These are phyloP conservation scores for Abortiporus biennis DNA, from an alignment of 1,284 basidiomycete species.

Conservation along the genomic window DNA sequence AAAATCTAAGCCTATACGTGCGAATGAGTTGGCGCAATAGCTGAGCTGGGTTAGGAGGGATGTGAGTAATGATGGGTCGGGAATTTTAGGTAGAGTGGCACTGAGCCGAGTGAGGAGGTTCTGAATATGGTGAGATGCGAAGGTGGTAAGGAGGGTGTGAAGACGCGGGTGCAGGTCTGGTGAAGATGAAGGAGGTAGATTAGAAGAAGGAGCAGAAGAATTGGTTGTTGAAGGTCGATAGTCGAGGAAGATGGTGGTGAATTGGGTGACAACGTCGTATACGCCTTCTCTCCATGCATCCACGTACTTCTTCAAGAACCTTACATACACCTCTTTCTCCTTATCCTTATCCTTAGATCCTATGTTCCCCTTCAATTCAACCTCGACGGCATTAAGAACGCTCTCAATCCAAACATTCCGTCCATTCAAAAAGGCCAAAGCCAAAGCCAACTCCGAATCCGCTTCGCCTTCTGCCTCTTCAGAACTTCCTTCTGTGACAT, in stretches of 20 bases:
- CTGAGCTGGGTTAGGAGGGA: slow-evolving; percentile 88
- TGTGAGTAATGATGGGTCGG: slow-evolving; percentile 63
- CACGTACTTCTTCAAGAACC: slow-evolving; percentile 82
- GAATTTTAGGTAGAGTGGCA: slow-evolving; percentile 44
- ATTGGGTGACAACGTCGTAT: slow-evolving; percentile 89
- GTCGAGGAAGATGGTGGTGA: slow-evolving; percentile 84
- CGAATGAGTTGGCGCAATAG: slow-evolving; percentile 89
- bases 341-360: too few species aligned
- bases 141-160: slow-evolving; percentile 47
- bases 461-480: too few species aligned
- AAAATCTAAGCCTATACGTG: slow-evolving; percentile 89
- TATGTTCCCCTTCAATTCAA: slow-evolving; percentile 26
- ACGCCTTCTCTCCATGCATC: slow-evolving; percentile 91
- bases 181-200: not conserved
- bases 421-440: slow-evolving; percentile 63
- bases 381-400: slow-evolving; percentile 37
- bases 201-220: slow-evolving; percentile 14
- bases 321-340: slow-evolving; percentile 64
- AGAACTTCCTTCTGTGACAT: too few species aligned
- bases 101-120: slow-evolving; percentile 55
- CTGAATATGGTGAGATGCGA: slow-evolving; percentile 43
- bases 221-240: slow-evolving; percentile 23
- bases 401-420: slow-evolving; percentile 47
- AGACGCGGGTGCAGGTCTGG: slow-evolving; percentile 20
- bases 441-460: slow-evolving; percentile 65